Base-by-base conservation (phyloP, 768 basidiomycete species). In the Cubamyces lactineus region DNA sequence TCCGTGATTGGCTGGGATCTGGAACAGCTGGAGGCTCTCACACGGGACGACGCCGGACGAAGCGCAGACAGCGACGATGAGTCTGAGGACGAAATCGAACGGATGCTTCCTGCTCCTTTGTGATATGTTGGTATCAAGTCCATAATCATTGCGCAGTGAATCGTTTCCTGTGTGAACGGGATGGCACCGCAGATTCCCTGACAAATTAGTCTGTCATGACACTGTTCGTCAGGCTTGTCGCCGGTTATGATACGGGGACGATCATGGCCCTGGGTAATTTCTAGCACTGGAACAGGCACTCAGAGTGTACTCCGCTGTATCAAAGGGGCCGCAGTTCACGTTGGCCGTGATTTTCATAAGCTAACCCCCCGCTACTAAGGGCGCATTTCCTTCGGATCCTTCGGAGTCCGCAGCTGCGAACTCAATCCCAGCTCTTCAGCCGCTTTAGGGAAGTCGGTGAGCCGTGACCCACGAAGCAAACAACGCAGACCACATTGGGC, bases 51-150 rank as follows among this genome's bases (percentile, higher is more conserved):
- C 6, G 62, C 59, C 53, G 74, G 78, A 40, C 69, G 75, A 47
- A 75, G 77, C 43, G 74, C 74, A 47, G 92, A 94, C 68, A 93
- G 90, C 63, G 92, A 93, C 67, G 88, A 91, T 65, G 88, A 89
- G 51, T 71, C 69, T 5, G 71, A 72, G 42, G 66, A 70, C 24
- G 71, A 71, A 56, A 66, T 72, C 16, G 71, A 72, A 46, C 66
- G 66, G 34, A 72, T 72, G 70, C 60, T 72, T n/a, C 71, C 70
- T 5, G 53, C 69, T 47, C 51, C 51, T 42, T 28, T 65, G n/a
- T 63, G n/a, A 47, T 26, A 34, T 28, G 15, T 16, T 28, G 5
- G 16, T 17, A 16, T 48, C 34, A 34, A 28, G 42, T 28, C 41
- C 34, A 23, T 41, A 2, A 21, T 47, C 45, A 21, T 21, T 24